Percentiles rank a stretch among this genome's conserved stretches.
Evolutionary conservation across 345 rosid species (phyloP).

Genomic region (Euphorbia tirucalli): DNA sequence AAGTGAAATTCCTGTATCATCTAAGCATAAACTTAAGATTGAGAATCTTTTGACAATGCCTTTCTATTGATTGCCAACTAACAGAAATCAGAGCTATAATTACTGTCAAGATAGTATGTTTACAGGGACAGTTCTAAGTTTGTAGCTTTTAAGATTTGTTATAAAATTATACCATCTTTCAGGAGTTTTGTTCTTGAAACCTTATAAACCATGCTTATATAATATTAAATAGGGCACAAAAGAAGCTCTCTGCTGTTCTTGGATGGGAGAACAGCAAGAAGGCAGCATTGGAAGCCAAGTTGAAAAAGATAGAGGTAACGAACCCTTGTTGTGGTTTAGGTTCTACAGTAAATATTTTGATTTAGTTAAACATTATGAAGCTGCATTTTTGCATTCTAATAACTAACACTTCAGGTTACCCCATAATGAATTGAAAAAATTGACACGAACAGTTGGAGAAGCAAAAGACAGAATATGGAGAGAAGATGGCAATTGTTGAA

Average conservation of each 20-base stretch:
- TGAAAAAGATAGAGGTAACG: conserved; percentile 69
- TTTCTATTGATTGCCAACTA: no score
- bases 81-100: no score
- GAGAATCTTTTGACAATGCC: no score
- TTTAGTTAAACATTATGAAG: no score
- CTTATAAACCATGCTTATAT: background rate
- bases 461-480: conserved; percentile 78
- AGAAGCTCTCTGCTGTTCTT: conserved; percentile 55
- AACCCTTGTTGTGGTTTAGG: background rate
- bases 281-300: conserved; percentile 69
- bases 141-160: no score
- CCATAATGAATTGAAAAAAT: background rate
- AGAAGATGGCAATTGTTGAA: conserved; percentile 79
- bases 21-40: no score
- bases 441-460: conserved; percentile 78
- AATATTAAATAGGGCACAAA: conserved; percentile 64
- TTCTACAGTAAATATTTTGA: background rate
- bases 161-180: background rate
- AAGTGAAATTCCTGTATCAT: no score
- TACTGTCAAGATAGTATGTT: no score
- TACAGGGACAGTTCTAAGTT: no score
- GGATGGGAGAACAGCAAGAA: conserved; percentile 93
- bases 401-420: background rate
- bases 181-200: background rate
- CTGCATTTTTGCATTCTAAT: no score